These are phyloP conservation scores for Cercospora janseana DNA, from an alignment of 2,329 filamentous ascomycete genomes.

Conservation along the genomic window DNA sequence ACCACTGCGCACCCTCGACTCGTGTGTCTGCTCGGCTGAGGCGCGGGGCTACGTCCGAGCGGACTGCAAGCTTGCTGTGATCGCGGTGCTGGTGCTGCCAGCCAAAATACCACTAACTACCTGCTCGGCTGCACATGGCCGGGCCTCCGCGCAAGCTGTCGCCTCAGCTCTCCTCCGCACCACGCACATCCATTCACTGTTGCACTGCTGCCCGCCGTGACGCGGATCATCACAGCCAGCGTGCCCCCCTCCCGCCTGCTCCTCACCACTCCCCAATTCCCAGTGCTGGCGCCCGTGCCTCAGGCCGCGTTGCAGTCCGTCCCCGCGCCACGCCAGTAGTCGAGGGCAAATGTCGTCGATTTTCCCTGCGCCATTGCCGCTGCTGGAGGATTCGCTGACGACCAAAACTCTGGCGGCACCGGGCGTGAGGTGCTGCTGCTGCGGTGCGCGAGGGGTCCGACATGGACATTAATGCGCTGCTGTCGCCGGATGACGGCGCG, in stretches of 20 bases:
- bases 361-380: constrained; percentile 19
- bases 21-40: too few species aligned
- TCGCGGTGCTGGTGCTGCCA: neutral
- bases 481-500: constrained; percentile 49
- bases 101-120: neutral
- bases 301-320: constrained; percentile 1
- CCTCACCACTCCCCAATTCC: neutral
- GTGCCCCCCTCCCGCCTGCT: neutral
- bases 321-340: neutral
- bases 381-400: constrained; percentile 15
- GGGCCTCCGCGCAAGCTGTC: neutral
- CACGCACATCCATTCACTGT: neutral
- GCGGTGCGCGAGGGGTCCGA: constrained; percentile 2
- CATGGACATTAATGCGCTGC: constrained; percentile 52
- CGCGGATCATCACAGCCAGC: neutral
- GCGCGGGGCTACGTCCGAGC: neutral
- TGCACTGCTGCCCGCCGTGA: neutral
- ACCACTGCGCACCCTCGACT: too few species aligned
- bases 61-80: neutral
- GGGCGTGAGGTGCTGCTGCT: constrained; percentile 4
- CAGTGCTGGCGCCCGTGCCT: neutral
- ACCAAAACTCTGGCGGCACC: constrained; percentile 7
- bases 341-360: constrained; percentile 18
- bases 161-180: neutral
- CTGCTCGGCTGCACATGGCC: constrained; percentile 1